Percentiles rank a stretch among this genome's conserved stretches.
phyloP scores from a whole-genome alignment of 345 rosid genomes.

The Acer campestre region DNA sequence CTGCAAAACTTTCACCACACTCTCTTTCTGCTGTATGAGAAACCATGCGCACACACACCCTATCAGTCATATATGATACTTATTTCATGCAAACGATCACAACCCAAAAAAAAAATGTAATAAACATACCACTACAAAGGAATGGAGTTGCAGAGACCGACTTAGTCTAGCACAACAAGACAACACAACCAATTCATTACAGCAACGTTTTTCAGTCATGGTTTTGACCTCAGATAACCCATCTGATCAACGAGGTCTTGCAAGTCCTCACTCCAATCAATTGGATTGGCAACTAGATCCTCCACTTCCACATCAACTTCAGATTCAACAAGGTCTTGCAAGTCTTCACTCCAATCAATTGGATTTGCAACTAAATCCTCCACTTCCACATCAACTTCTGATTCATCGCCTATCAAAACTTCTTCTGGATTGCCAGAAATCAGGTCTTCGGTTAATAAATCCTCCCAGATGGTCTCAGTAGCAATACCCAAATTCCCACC shows the following conservation, averaged over 20 bases:
- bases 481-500: slow-evolving; percentile 31
- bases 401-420: slow-evolving; percentile 26
- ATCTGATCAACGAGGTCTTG: slow-evolving; percentile 71
- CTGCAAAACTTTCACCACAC: slow-evolving; percentile 39
- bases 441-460: slow-evolving; percentile 44
- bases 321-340: slow-evolving; percentile 38
- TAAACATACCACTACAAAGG: slow-evolving; percentile 31
- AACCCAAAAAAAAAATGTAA: background rate
- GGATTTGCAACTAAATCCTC: slow-evolving; percentile 55
- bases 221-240: slow-evolving; percentile 57
- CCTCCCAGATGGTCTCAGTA: slow-evolving; percentile 49
- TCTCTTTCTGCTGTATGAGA: slow-evolving; percentile 33
- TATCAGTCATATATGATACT: slow-evolving; percentile 10
- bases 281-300: slow-evolving; percentile 45
- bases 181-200: slow-evolving; percentile 3
- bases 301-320: slow-evolving; percentile 55
- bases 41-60: slow-evolving; percentile 4
- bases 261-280: slow-evolving; percentile 60
- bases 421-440: slow-evolving; percentile 37
- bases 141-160: slow-evolving; percentile 40
- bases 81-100: background rate
- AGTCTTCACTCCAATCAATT: slow-evolving; percentile 56
- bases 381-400: slow-evolving; percentile 47
- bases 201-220: slow-evolving; percentile 29
- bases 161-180: slow-evolving; percentile 14